phyloP scores from a whole-genome alignment of 75 land plant species.

The Selaginella moellendorffii region DNA sequence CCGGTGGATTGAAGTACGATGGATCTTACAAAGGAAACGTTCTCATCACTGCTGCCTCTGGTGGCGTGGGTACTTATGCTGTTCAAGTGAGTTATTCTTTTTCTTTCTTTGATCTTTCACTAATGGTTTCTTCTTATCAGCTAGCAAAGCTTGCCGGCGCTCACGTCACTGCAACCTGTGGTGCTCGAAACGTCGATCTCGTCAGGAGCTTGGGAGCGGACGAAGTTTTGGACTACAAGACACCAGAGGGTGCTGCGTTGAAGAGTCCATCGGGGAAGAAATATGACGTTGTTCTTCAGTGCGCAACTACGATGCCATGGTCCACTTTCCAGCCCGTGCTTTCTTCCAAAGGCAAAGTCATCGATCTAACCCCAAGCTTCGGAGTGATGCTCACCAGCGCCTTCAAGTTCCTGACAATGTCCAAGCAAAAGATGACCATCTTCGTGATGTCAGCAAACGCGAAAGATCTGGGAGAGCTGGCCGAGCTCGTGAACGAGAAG shows the following conservation, averaged over 20 bases:
- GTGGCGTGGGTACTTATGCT: conserved; percentile 61
- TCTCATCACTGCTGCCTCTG: conserved; percentile 69
- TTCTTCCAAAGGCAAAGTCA: conserved; percentile 39
- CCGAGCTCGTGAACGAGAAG: conserved; percentile 28
- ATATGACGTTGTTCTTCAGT: conserved; percentile 56
- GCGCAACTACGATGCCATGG: conserved; percentile 36
- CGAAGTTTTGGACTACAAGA: conserved; percentile 56
- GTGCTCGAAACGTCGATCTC: conserved; percentile 40
- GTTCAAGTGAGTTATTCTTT: conserved; percentile 26
- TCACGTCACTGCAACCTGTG: conserved; percentile 77
- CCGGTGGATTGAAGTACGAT: conserved; percentile 41
- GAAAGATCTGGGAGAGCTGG: conserved; percentile 27
- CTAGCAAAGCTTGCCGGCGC: conserved; percentile 50
- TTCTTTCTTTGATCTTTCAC: neutral
- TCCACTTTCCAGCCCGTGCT: conserved; percentile 46
- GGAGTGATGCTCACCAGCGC: conserved; percentile 17
- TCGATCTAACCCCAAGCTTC: conserved; percentile 43
- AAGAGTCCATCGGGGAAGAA: conserved; percentile 54
- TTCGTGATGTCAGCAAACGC: conserved; percentile 23
- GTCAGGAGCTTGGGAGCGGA: conserved; percentile 59
- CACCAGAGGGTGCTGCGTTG: conserved; percentile 38
- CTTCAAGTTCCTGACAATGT: conserved; percentile 34
- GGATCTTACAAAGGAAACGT: conserved; percentile 31
- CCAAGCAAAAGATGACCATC: conserved; percentile 40
- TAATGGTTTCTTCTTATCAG: conserved; percentile 13